These are phyloP conservation scores for Pseudogymnoascus sp. DNA, from an alignment of 2,329 filamentous ascomycete genomes.

Conservation along the genomic window DNA sequence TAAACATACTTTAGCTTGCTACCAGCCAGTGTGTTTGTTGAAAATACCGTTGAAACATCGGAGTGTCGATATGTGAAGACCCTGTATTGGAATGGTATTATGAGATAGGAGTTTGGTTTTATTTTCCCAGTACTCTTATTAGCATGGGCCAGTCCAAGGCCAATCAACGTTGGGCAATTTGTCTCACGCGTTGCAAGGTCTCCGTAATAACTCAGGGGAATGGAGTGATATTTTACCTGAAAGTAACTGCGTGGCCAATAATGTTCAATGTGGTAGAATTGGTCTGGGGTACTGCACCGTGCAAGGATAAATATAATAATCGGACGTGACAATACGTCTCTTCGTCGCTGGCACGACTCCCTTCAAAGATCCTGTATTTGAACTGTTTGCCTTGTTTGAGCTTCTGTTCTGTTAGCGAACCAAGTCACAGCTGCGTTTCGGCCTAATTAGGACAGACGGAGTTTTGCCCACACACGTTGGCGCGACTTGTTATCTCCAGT, in stretches of 20 bases:
- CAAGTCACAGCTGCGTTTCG: neutral
- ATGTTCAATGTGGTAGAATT: neutral
- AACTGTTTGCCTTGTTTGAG: neutral
- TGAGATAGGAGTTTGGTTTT: neutral
- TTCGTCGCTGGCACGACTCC: neutral
- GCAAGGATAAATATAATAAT: neutral
- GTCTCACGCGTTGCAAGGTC: neutral
- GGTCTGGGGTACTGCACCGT: neutral
- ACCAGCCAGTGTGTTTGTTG: neutral
- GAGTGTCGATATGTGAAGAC: neutral
- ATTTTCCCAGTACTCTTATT: neutral
- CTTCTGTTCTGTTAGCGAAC: neutral
- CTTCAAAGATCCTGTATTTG: neutral
- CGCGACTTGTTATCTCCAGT: neutral
- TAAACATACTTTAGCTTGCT: neutral
- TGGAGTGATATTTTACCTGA: neutral
- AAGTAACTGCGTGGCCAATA: neutral
- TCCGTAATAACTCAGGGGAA: neutral
- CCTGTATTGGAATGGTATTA: neutral
- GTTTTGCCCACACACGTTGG: neutral
- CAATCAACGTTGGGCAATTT: neutral
- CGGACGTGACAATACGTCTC: neutral
- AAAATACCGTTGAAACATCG: neutral
- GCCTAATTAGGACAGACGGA: neutral
- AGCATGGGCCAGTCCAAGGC: neutral